phyloP scores from a whole-genome alignment of 176 grass and related monocot species.

The Juncus effusus region DNA sequence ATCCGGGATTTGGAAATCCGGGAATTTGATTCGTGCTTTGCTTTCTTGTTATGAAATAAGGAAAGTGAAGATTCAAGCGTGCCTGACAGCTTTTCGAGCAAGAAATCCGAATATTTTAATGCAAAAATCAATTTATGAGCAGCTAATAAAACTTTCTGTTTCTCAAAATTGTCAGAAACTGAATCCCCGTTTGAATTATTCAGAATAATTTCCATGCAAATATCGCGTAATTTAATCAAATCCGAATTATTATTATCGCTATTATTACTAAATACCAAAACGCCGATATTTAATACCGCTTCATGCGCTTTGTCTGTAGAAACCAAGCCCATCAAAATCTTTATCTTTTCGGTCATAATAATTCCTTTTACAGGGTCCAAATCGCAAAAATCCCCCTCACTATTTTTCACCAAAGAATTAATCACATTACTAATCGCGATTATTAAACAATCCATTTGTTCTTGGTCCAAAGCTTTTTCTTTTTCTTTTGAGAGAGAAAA shows the following conservation, averaged over 20 bases:
- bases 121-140: slow-evolving; percentile 64
- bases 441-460: slow-evolving; percentile 72
- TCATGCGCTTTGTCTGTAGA: slow-evolving; percentile 62
- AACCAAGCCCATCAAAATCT: slow-evolving; percentile 45
- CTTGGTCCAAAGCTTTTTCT: slow-evolving; percentile 48
- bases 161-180: slow-evolving; percentile 50
- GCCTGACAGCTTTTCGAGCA: slow-evolving; percentile 69
- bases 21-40: slow-evolving; percentile 45
- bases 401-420: slow-evolving; percentile 41
- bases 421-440: slow-evolving; percentile 67
- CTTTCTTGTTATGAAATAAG: slow-evolving; percentile 55
- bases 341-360: slow-evolving; percentile 56
- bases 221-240: slow-evolving; percentile 40
- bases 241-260: neutral
- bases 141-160: slow-evolving; percentile 36
- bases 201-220: slow-evolving; percentile 59
- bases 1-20: slow-evolving; percentile 13
- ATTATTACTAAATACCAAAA: slow-evolving; percentile 40
- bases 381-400: slow-evolving; percentile 31
- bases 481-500: slow-evolving; percentile 55
- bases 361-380: slow-evolving; percentile 51
- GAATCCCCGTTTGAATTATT: slow-evolving; percentile 31
- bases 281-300: slow-evolving; percentile 56
- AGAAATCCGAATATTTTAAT: slow-evolving; percentile 55
- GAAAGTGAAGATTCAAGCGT: slow-evolving; percentile 54